These are phyloP conservation scores for Xylaria grammica DNA, from an alignment of 495 filamentous ascomycete species.

Conservation along the genomic window DNA sequence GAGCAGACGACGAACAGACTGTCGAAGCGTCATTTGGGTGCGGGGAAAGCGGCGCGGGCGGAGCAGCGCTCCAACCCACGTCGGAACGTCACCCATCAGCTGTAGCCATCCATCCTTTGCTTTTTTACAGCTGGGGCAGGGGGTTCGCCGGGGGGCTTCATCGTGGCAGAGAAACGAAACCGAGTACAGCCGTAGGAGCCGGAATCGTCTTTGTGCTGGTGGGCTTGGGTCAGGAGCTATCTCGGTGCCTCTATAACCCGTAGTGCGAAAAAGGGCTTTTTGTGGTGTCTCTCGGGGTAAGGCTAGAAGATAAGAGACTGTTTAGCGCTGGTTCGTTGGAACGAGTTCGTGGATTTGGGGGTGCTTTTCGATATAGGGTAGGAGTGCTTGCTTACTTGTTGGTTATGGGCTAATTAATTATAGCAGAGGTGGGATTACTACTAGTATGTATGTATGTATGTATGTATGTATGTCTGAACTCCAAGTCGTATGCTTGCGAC, in stretches of 20 bases:
- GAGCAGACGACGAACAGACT: neutral
- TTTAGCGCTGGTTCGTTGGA: neutral
- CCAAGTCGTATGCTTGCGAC: neutral
- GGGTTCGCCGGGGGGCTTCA: neutral
- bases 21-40: neutral
- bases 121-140: neutral
- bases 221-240: neutral
- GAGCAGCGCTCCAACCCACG: slow-evolving; percentile 10
- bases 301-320: neutral
- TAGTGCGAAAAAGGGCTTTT: neutral
- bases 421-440: too few relatives aligned
- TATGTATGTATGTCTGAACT: too few relatives aligned
- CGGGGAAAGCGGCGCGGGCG: slow-evolving; percentile 9
- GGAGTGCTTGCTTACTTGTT: neutral
- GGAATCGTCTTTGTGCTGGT: neutral
- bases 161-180: neutral
- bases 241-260: neutral
- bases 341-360: neutral
- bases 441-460: too few relatives aligned
- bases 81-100: neutral
- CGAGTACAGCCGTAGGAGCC: neutral
- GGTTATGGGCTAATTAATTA: too few relatives aligned
- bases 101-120: neutral
- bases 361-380: neutral
- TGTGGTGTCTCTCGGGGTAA: neutral